phyloP scores from a whole-genome alignment of 116 monocot species.

The Trichopus zeylanicus region DNA sequence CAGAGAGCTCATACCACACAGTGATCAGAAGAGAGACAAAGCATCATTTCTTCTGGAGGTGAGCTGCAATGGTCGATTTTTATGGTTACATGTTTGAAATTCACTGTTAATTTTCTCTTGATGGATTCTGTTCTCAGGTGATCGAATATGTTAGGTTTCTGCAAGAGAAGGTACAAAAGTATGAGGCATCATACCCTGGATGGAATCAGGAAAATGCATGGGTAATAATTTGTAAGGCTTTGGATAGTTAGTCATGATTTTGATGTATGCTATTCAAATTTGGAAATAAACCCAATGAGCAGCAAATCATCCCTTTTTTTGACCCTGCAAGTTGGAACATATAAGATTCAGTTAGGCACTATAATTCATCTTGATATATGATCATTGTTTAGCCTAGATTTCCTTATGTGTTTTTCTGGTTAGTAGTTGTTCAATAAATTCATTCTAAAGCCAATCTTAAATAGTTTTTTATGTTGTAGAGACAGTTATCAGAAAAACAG shows the following conservation, averaged over 20 bases:
- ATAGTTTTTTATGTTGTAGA: no score
- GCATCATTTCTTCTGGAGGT: conserved; percentile 29
- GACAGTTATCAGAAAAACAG: no score
- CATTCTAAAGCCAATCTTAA: no score
- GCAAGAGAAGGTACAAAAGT: conserved; percentile 69
- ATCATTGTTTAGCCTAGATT: no score
- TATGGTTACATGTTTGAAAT: not conserved
- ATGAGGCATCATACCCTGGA: conserved; percentile 38
- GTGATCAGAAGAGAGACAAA: conserved; percentile 27
- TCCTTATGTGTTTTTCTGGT: no score
- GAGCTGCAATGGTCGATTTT: not conserved
- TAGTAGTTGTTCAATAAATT: no score
- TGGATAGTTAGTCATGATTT: not conserved
- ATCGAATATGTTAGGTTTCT: conserved; percentile 69
- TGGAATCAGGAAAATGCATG: conserved; percentile 41
- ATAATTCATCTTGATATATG: no score
- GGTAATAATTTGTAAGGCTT: not conserved
- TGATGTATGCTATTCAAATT: not conserved
- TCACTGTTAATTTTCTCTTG: not conserved
- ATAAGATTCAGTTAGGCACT: no score
- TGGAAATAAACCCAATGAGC: no score
- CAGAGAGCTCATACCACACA: conserved; percentile 18
- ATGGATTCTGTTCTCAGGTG: conserved; percentile 26
- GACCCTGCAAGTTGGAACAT: no score
- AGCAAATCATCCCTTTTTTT: no score